Evolutionary conservation across 1,139 yeast species (phyloP).

Genomic region (Casaregolazyma suthepensis): DNA sequence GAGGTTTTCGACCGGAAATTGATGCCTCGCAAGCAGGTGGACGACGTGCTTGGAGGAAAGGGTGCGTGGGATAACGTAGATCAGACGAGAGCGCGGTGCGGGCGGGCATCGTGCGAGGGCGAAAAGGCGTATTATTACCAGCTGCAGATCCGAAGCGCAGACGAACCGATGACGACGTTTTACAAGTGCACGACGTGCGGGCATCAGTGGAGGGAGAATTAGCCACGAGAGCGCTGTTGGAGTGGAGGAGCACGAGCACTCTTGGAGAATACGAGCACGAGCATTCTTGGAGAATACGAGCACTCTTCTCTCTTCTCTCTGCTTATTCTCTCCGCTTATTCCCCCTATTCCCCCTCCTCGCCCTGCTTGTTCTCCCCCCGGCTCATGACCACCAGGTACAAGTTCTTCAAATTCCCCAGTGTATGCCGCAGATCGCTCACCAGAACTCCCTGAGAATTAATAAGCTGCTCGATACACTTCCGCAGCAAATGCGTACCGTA

Average conservation of each 20-base stretch:
- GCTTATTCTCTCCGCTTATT: constrained; percentile 24
- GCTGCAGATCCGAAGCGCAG: constrained; percentile 88
- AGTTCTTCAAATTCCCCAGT: constrained; percentile 36
- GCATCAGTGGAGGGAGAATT: constrained; percentile 96
- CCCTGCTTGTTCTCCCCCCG: neutral
- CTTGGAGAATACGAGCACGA: too few relatives aligned
- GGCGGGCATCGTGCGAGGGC: constrained; percentile 76
- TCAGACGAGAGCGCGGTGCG: constrained; percentile 66
- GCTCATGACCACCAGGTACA: constrained; percentile 29
- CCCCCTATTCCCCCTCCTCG: neutral
- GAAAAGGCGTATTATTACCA: constrained; percentile 95
- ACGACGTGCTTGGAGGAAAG: constrained; percentile 93
- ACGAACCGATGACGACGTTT: constrained; percentile 93
- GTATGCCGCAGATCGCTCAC: constrained; percentile 36
- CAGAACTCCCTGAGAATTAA: constrained; percentile 33
- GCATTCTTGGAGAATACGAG: too few relatives aligned
- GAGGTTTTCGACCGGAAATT: constrained; percentile 81
- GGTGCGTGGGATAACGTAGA: constrained; percentile 99
- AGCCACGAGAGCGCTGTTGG: too few relatives aligned
- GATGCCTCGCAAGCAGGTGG: constrained; percentile 82
- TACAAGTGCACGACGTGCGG: constrained; percentile 88
- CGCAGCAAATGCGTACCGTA: constrained; percentile 45
- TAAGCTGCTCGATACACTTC: constrained; percentile 46
- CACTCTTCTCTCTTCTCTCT: neutral
- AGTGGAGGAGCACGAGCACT: too few relatives aligned